phyloP scores from a whole-genome alignment of 441 rosid species.

The Pelargonium myrrhifolium region DNA sequence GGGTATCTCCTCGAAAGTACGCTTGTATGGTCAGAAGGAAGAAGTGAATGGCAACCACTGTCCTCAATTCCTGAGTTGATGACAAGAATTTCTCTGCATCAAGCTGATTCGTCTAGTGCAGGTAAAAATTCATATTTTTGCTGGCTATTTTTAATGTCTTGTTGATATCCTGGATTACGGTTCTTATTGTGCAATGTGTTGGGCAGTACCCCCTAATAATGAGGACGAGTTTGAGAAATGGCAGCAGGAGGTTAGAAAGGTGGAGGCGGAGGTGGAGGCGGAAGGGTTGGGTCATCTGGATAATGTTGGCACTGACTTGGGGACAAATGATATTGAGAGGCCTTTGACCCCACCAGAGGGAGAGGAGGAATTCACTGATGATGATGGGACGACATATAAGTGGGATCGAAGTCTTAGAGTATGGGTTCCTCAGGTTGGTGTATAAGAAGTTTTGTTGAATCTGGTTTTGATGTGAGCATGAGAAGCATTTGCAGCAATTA shows the following conservation, averaged over 20 bases:
- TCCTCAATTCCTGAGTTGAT: slow-evolving; percentile 58
- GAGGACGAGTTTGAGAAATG: slow-evolving; percentile 83
- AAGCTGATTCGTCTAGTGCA: slow-evolving; percentile 22
- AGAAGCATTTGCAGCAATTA: neutral
- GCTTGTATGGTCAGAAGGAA: slow-evolving; percentile 80
- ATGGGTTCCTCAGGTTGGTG: slow-evolving; percentile 90
- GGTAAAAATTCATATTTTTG: slow-evolving; percentile 28
- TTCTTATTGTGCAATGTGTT: slow-evolving; percentile 23
- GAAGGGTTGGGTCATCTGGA: slow-evolving; percentile 33
- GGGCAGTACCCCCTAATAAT: slow-evolving; percentile 39
- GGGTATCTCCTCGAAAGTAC: slow-evolving; percentile 65
- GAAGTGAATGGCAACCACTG: slow-evolving; percentile 72
- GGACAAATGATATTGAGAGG: slow-evolving; percentile 31
- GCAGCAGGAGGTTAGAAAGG: slow-evolving; percentile 63
- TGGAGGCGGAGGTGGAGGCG: slow-evolving; percentile 30
- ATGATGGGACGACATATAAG: slow-evolving; percentile 82
- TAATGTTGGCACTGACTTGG: slow-evolving; percentile 21
- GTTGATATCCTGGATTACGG: slow-evolving; percentile 8
- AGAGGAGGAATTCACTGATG: slow-evolving; percentile 89
- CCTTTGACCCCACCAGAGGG: slow-evolving; percentile 68
- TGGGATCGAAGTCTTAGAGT: slow-evolving; percentile 66
- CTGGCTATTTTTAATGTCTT: neutral
- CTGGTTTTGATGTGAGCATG: neutral
- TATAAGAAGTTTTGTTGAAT: neutral
- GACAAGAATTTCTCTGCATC: slow-evolving; percentile 38